phyloP scores from a whole-genome alignment of 441 rosid species.

The Gossypium trilobum region DNA sequence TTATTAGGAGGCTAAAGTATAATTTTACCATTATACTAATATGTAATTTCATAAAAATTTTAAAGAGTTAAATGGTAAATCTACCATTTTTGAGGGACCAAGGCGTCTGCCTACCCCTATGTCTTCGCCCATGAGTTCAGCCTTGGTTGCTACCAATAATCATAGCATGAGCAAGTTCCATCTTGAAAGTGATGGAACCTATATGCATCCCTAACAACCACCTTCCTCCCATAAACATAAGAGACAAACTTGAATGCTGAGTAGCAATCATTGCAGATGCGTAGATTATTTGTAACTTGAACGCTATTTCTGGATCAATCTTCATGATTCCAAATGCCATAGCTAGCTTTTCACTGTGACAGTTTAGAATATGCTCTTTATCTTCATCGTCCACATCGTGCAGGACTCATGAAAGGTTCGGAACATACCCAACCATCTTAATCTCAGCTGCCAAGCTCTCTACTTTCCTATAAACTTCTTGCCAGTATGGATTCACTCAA shows the following conservation, averaged over 20 bases:
- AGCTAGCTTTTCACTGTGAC: slow-evolving; percentile 51
- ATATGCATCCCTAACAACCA: slow-evolving; percentile 36
- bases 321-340: slow-evolving; percentile 38
- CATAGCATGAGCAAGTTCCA: slow-evolving; percentile 45
- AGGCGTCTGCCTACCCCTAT: too few relatives aligned
- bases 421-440: slow-evolving; percentile 34
- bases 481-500: slow-evolving; percentile 27
- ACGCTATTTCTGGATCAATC: slow-evolving; percentile 18
- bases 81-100: too few relatives aligned
- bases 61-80: too few relatives aligned
- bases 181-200: slow-evolving; percentile 40
- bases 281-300: slow-evolving; percentile 37
- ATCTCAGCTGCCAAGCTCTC: slow-evolving; percentile 30
- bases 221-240: slow-evolving; percentile 19
- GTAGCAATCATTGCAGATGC: slow-evolving; percentile 40
- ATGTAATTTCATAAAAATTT: too few relatives aligned
- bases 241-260: slow-evolving; percentile 35
- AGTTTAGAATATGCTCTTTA: slow-evolving; percentile 32
- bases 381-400: slow-evolving; percentile 47
- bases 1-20: too few relatives aligned
- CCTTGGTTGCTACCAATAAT: slow-evolving; percentile 32
- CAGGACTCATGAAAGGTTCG: slow-evolving; percentile 36
- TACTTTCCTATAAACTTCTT: slow-evolving; percentile 27
- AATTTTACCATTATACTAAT: too few relatives aligned
- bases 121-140: too few relatives aligned